Evolutionary conservation across 1,284 basidiomycete species (phyloP).

Genomic region (Violaceomyces palustris): DNA sequence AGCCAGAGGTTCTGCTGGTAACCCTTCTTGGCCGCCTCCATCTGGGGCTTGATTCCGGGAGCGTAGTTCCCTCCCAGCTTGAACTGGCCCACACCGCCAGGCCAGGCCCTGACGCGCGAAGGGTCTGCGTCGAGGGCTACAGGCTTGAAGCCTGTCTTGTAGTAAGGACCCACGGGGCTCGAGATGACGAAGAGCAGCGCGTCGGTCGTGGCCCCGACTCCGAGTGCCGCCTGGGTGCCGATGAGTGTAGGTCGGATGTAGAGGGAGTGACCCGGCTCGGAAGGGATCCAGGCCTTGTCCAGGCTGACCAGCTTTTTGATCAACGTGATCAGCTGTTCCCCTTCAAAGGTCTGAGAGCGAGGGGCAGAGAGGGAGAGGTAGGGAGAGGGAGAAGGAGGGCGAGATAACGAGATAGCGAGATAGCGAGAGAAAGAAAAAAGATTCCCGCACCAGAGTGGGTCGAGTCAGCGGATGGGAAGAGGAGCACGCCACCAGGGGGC

Average conservation of each 20-base stretch:
- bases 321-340: slow-evolving; percentile 70
- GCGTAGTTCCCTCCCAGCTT: slow-evolving; percentile 52
- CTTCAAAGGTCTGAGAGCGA: slow-evolving; percentile 63
- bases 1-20: slow-evolving; percentile 96
- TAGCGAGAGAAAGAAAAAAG: slow-evolving; percentile 6
- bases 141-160: slow-evolving; percentile 90
- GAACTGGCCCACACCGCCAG: slow-evolving; percentile 48
- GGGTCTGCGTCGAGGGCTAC: slow-evolving; percentile 86
- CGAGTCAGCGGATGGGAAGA: too few species aligned
- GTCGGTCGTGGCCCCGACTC: slow-evolving; percentile 79
- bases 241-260: slow-evolving; percentile 83
- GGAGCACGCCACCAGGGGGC: too few species aligned
- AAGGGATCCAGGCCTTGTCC: slow-evolving; percentile 90
- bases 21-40: slow-evolving; percentile 72
- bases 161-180: slow-evolving; percentile 79
- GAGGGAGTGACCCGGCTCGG: slow-evolving; percentile 79
- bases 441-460: too few species aligned
- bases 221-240: slow-evolving; percentile 81
- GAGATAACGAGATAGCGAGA: too few species aligned
- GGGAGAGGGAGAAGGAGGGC: neutral
- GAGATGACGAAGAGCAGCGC: slow-evolving; percentile 92
- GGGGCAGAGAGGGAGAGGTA: neutral
- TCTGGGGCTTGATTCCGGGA: slow-evolving; percentile 62
- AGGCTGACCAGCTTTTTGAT: slow-evolving; percentile 83
- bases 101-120: slow-evolving; percentile 63